Evolutionary conservation across 75 land plant genomes (phyloP).

Genomic region (Picea glauca): DNA sequence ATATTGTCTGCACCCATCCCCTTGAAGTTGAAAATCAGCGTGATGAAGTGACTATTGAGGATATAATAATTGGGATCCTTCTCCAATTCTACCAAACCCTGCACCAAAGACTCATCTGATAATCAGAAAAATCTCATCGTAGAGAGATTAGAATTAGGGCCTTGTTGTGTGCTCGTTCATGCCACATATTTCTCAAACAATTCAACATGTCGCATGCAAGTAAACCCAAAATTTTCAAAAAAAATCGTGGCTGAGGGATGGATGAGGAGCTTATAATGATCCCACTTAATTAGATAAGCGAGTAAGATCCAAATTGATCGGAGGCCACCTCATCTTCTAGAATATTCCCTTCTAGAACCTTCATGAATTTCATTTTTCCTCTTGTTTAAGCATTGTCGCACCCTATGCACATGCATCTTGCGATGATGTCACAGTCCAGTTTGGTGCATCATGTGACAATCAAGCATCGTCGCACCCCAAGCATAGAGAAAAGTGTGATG

Average conservation of each 20-base stretch:
- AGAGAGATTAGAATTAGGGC: conserved; percentile 14
- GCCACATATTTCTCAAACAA: conserved; percentile 30
- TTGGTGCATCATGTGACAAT: too few species aligned
- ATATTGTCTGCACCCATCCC: conserved; percentile 1
- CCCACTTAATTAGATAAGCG: too few species aligned
- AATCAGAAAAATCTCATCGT: conserved; percentile 58
- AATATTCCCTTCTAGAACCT: too few species aligned
- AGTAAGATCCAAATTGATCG: too few species aligned
- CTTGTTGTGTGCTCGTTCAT: neutral
- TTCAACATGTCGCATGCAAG: conserved; percentile 23
- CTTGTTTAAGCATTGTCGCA: too few species aligned
- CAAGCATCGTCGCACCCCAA: too few species aligned
- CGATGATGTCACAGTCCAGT: too few species aligned
- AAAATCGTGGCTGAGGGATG: conserved; percentile 26
- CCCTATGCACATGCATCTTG: too few species aligned
- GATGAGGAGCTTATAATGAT: too few species aligned
- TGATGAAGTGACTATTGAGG: conserved; percentile 19
- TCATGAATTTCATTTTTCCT: too few species aligned
- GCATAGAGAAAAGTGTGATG: too few species aligned
- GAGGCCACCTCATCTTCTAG: too few species aligned
- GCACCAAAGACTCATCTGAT: conserved; percentile 47
- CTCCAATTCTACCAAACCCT: conserved; percentile 22
- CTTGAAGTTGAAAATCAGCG: conserved; percentile 27
- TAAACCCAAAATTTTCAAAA: conserved; percentile 68
- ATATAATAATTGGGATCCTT: conserved; percentile 21